Evolutionary conservation across 495 filamentous ascomycete genomes (phyloP).

Genomic region (Bathelium albidoporum): DNA sequence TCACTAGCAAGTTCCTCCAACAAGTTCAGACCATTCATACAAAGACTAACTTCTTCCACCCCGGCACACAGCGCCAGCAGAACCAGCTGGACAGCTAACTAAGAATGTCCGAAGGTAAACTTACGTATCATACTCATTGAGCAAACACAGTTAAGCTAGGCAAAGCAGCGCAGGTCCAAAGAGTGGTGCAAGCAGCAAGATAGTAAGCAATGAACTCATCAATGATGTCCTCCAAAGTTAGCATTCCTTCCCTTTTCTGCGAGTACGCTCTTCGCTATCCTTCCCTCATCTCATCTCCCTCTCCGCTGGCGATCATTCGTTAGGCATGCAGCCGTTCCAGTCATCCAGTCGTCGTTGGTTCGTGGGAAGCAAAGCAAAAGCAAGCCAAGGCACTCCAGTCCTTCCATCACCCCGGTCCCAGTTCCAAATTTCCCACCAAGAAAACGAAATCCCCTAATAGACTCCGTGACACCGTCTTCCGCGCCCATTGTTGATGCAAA

Average conservation of each 20-base stretch:
- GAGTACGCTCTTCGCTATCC: not conserved
- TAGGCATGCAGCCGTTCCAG: not conserved
- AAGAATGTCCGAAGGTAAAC: not conserved
- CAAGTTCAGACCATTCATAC: not conserved
- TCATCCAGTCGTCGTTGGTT: not conserved
- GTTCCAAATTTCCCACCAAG: not conserved
- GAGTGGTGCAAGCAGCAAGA: not conserved
- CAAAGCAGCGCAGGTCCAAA: no score
- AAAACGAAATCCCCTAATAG: no score
- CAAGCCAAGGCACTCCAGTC: not conserved
- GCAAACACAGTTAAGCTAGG: not conserved
- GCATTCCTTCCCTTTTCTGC: not conserved
- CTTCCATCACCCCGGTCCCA: not conserved
- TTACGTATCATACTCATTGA: not conserved
- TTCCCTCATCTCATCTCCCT: not conserved
- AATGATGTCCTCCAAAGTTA: not conserved
- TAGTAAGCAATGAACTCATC: not conserved
- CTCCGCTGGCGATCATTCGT: not conserved
- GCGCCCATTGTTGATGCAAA: constrained; percentile 30
- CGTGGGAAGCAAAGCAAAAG: not conserved
- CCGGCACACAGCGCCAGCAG: not conserved
- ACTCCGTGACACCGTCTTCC: not conserved
- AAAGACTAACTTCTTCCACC: not conserved
- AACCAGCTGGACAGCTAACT: not conserved
- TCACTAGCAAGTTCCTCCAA: not conserved